Percentiles rank a stretch among this genome's conserved stretches.
Evolutionary conservation across 768 basidiomycete genomes (phyloP).

Genomic region (Lactifluus subvellereus): DNA sequence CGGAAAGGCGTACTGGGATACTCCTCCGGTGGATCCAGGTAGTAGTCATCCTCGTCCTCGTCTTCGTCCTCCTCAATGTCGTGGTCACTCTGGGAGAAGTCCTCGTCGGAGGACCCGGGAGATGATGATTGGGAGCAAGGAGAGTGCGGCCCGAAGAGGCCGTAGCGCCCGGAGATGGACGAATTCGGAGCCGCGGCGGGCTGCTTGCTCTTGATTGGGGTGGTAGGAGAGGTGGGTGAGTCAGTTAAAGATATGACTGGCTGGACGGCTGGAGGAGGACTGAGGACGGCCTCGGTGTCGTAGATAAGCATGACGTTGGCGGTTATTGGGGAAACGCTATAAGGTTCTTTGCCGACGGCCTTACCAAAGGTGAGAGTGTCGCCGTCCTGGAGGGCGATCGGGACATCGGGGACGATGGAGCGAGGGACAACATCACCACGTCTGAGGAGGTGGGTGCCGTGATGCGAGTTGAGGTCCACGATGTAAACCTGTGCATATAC

Average conservation of each 20-base stretch:
- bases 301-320: slow-evolving; percentile 54
- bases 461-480: slow-evolving; percentile 67
- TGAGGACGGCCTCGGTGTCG: slow-evolving; percentile 21
- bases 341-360: slow-evolving; percentile 56
- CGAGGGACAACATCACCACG: slow-evolving; percentile 44
- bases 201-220: slow-evolving; percentile 27
- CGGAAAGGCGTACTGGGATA: slow-evolving; percentile 11
- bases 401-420: slow-evolving; percentile 48
- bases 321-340: slow-evolving; percentile 57
- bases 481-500: slow-evolving; percentile 51
- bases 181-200: slow-evolving; percentile 28
- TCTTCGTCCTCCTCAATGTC: slow-evolving; percentile 10
- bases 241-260: slow-evolving; percentile 16
- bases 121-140: slow-evolving; percentile 42
- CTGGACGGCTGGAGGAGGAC: not conserved
- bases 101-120: slow-evolving; percentile 33
- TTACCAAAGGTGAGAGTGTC: slow-evolving; percentile 77
- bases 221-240: slow-evolving; percentile 7
- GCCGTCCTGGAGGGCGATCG: slow-evolving; percentile 55
- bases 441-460: slow-evolving; percentile 65
- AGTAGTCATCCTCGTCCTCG: slow-evolving; percentile 51
- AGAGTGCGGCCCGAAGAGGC: slow-evolving; percentile 39
- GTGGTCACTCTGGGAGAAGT: slow-evolving; percentile 21
- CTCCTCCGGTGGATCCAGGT: slow-evolving; percentile 35
- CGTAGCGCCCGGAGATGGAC: slow-evolving; percentile 55